Percentiles rank a stretch among this genome's conserved stretches.
Conservation (phyloP, 805 yeast genomes). For the Ogataea neopini region DNA sequence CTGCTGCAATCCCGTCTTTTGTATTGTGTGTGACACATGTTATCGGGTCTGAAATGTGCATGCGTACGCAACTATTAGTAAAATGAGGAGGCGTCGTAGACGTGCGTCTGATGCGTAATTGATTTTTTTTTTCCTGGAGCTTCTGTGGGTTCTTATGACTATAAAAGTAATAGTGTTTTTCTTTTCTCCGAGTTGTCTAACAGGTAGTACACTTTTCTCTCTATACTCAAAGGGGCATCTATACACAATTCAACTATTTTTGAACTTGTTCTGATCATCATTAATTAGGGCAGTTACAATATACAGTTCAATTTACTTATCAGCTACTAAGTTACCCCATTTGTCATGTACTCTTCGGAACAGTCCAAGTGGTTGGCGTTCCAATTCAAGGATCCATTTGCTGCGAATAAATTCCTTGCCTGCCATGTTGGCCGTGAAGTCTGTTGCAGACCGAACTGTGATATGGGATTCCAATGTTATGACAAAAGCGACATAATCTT, state of each 20-base stretch:
- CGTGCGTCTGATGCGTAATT: not conserved
- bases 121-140: not conserved
- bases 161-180: constrained; percentile 2
- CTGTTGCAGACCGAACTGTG: constrained; percentile 75
- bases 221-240: too few species aligned
- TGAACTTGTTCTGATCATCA: not conserved
- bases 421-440: constrained; percentile 43
- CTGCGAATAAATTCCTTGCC: constrained; percentile 58
- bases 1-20: not conserved
- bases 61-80: constrained; percentile 7
- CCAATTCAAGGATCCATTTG: constrained; percentile 65
- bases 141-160: not conserved
- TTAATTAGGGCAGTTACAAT: too few species aligned
- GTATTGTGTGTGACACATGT: constrained; percentile 4
- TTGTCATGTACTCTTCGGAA: constrained; percentile 41
- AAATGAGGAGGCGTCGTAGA: constrained; percentile 2
- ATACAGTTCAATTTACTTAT: not conserved
- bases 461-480: constrained; percentile 41
- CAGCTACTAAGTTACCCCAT: not conserved
- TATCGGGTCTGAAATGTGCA: not conserved
- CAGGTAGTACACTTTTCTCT: too few species aligned
- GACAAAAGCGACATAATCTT: constrained; percentile 49
- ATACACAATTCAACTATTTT: too few species aligned
- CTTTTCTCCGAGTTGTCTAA: not conserved
- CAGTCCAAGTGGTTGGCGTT: constrained; percentile 60